Evolutionary conservation across 495 filamentous ascomycete species (phyloP).

Genomic region (Penicillium lagena): DNA sequence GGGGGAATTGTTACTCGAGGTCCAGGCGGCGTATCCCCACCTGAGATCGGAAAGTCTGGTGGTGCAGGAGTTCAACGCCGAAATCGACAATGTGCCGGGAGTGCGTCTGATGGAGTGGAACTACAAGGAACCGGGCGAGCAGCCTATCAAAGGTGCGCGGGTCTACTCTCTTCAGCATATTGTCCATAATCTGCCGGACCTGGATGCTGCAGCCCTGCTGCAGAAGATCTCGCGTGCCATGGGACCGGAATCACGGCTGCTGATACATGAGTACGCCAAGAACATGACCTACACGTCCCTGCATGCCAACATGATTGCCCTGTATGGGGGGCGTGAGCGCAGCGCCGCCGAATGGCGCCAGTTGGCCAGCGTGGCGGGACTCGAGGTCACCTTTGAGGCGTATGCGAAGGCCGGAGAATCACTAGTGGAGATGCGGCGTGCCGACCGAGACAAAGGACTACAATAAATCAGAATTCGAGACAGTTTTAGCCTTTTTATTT

Average conservation of each 20-base stretch:
- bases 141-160: constrained; percentile 31
- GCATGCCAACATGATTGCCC: constrained; percentile 31
- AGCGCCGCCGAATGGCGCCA: constrained; percentile 25
- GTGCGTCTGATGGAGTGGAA: constrained; percentile 29
- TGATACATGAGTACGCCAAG: constrained; percentile 37
- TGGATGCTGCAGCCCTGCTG: constrained; percentile 29
- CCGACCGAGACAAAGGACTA: too few species aligned
- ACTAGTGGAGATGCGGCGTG: constrained; percentile 30
- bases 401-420: constrained; percentile 28
- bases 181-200: constrained; percentile 36
- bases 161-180: constrained; percentile 39
- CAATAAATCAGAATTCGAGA: too few species aligned
- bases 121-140: constrained; percentile 23
- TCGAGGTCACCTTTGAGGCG: constrained; percentile 28
- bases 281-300: constrained; percentile 24
- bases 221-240: constrained; percentile 39
- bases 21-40: constrained; percentile 34
- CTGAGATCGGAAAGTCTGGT: constrained; percentile 32
- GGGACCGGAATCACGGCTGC: constrained; percentile 35
- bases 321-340: constrained; percentile 30
- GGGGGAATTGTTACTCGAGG: constrained; percentile 44
- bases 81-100: constrained; percentile 18
- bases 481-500: too few species aligned
- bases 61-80: constrained; percentile 39
- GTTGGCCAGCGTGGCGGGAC: constrained; percentile 22